Base-by-base conservation (phyloP, 2,329 filamentous ascomycete species). In the Conoideocrella luteorostrata region DNA sequence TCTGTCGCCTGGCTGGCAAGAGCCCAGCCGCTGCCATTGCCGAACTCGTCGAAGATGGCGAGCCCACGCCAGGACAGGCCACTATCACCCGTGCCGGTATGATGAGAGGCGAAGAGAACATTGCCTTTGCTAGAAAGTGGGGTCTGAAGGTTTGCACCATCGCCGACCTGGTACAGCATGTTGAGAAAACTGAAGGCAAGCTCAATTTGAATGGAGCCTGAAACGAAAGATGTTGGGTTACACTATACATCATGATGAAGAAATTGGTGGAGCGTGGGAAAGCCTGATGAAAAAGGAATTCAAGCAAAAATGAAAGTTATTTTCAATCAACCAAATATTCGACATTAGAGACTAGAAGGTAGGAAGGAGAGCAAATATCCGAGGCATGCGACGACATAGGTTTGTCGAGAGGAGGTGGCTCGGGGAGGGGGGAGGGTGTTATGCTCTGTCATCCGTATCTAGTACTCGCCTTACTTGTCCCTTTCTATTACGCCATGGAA, bases 101-200 rank as follows among this genome's bases (percentile, higher is more conserved):
- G 93, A 83, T 97, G 81, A 72, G 89, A 53, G 80, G 88, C 50
- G 88, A 95, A 69, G 86, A 80, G 29, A 96, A 90, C 68, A 71
- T 98, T 59, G 77, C 74, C 40, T 98, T 98, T 74, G 93, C 89
- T 22, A 80, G 81, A 65, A 82, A 76, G 66, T 97, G 86, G 82
- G 89, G 89, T 4, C 71, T 98, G 54, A 93, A 86, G 71, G 88
- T 95, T 47, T 95, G 90, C 68, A 97, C 93, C 23, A 97, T 98
- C 67, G 89, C 91, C 61, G 89, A 91, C 66, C 66, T 98, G 67
- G 84, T 91, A 22, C 72, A 71, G 45, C 86, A 94, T 62, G 69
- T 95, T 46, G 84, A 93, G 64, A 82, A 80, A 71, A 82, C 74
- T 30, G 83, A 90, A 68, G 82, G 82, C 29, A 78, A 77, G 63